A percentile compares a stretch with the other conserved stretches of the same genome.
Conservation (phyloP, 805 yeast genomes). For the Schwanniomyces polymorphus region DNA sequence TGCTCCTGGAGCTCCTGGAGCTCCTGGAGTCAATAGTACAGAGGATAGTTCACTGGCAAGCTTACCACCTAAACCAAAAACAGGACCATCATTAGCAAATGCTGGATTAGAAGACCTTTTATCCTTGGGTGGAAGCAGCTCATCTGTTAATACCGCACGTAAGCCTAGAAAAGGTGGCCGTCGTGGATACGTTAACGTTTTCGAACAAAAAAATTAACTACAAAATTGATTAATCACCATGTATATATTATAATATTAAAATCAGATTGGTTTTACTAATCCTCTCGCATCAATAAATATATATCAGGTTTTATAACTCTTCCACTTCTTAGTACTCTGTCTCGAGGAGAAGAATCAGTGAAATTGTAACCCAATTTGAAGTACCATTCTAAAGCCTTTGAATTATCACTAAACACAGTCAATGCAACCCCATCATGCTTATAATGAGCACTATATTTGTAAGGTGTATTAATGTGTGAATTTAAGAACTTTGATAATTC, state of each 20-base stretch:
- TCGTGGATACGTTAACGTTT: constrained; percentile 34
- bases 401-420: constrained; percentile 53
- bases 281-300: constrained; percentile 25
- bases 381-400: constrained; percentile 46
- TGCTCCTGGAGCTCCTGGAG: constrained; percentile 6
- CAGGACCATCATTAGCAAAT: constrained; percentile 22
- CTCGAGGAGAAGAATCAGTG: constrained; percentile 46
- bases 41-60: background rate
- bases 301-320: constrained; percentile 42
- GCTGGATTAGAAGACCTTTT: constrained; percentile 44
- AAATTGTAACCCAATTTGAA: constrained; percentile 33
- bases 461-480: background rate
- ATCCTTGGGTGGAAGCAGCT: constrained; percentile 24
- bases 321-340: constrained; percentile 40
- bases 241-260: background rate
- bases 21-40: constrained; percentile 1
- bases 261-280: background rate
- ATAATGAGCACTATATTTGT: constrained; percentile 6
- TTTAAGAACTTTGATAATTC: constrained; percentile 18
- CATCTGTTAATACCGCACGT: constrained; percentile 16
- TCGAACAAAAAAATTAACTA: constrained; percentile 14
- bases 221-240: background rate
- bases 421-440: constrained; percentile 31
- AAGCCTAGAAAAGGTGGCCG: constrained; percentile 30
- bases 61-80: constrained; percentile 6